Evolutionary conservation across 2,329 filamentous ascomycete species (phyloP), one percentile per base, ranked within the genome.

Genomic region (Talaromyces sp.): DNA sequence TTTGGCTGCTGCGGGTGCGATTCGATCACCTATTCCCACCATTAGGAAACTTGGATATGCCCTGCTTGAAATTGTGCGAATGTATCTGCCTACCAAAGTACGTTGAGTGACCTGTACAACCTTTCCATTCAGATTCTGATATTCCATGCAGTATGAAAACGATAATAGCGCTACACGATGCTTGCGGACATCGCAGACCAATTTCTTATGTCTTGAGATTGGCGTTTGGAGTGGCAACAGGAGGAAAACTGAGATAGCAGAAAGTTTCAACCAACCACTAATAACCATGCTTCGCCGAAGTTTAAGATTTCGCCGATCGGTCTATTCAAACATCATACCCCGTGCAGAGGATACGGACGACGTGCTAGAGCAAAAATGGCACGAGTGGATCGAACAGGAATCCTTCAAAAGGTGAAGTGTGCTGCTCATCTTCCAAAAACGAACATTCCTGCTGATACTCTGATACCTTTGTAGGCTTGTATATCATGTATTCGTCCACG

Each of bases 361-460:
- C 16, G 72, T 72, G 2, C 71, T 91, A 0, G 80, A 88, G 52
- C 71, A 76, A 3, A 89, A 89, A 61, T 90, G 87, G 87, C 77
- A 73, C 50, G 70, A 72, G 20, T 90, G 87, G 87, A 78, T 82
- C 13, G 77, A 83, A 42, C 75, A 82, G 54, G 87, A 90, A 64
- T 85, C 83, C 3, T 88, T 83, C 73, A 88, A 89, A 65, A 80
- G 86, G 73, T 82, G 57, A 49, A 62, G 11, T 3, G 41, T 29
- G 16, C 10, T 19, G 7, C 10, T 17, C 17, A 7, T 16, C 11
- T 3, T 29, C 14, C 13, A 24, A 16, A 61, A 49, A 58, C 45
- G 49, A 36, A 47, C 32, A 36, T 13, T 14, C 16, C 2, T n/a
- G 22, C 32, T 50, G 4, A 54, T n/a, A 9, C 17, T 14, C 14